phyloP scores from a whole-genome alignment of 2,329 filamentous ascomycete species.

The Fusarium nisikadoi region DNA sequence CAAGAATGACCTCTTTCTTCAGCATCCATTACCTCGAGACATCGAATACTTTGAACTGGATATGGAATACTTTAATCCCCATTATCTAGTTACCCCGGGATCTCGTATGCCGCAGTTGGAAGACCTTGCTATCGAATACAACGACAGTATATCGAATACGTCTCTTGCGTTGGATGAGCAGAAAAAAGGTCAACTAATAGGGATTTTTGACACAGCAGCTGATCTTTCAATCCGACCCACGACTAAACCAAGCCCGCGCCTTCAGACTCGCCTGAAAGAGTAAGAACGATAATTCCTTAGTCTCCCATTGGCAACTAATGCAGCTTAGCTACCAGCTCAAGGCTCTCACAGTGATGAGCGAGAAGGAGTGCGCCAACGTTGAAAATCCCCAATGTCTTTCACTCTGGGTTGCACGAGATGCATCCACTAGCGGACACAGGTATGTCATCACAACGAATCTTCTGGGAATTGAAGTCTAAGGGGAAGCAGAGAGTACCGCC shows the following conservation, averaged over 20 bases:
- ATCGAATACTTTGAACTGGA: not conserved
- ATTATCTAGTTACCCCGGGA: not conserved
- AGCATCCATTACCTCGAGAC: not conserved
- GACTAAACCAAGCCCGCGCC: not conserved
- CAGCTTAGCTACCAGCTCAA: constrained; percentile 2
- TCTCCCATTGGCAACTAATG: no score
- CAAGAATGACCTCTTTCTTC: not conserved
- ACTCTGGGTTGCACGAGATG: not conserved
- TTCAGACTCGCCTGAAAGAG: not conserved
- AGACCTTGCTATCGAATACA: not conserved
- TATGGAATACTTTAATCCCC: not conserved
- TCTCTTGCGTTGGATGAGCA: not conserved
- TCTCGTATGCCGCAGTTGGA: not conserved
- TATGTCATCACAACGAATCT: not conserved
- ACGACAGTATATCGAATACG: rapidly evolving
- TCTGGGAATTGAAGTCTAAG: not conserved
- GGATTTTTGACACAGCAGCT: not conserved
- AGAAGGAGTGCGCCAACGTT: not conserved
- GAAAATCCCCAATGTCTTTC: not conserved
- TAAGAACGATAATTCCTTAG: no score
- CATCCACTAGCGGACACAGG: rapidly evolving
- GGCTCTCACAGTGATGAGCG: not conserved
- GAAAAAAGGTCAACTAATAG: not conserved
- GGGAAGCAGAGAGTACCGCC: not conserved
- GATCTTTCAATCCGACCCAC: not conserved